A percentile compares a stretch with the other conserved stretches of the same genome.
phyloP scores from a whole-genome alignment of 306 rosid species.

The Dalbergia cochinchinensis region DNA sequence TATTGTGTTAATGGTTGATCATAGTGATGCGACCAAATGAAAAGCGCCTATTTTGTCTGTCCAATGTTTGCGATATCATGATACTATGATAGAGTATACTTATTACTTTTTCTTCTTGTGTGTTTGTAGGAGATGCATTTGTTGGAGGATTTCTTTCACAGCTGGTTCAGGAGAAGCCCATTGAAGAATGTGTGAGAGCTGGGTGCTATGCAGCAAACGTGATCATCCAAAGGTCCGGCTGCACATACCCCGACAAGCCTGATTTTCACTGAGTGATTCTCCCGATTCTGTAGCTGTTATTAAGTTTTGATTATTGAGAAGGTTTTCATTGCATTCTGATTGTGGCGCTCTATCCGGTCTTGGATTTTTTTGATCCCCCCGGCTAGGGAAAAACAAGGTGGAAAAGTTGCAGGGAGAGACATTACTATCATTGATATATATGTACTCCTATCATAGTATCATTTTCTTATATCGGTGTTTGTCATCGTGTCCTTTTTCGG shows the following conservation, averaged over 20 bases:
- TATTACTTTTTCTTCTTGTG: constrained; percentile 32
- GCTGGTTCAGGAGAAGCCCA: constrained; percentile 76
- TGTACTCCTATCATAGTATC: constrained; percentile 25
- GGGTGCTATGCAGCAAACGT: constrained; percentile 92
- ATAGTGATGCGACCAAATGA: constrained; percentile 24
- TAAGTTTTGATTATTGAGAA: constrained; percentile 43
- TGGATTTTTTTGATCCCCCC: constrained; percentile 30
- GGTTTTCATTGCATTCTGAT: constrained; percentile 26
- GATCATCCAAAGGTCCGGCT: constrained; percentile 91
- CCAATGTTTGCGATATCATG: constrained; percentile 11
- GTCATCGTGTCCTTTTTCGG: neutral
- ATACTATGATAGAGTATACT: neutral
- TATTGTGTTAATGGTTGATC: neutral
- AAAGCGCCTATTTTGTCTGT: constrained; percentile 3
- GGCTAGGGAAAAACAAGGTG: constrained; percentile 28
- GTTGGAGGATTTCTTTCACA: constrained; percentile 96
- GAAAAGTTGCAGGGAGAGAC: constrained; percentile 22
- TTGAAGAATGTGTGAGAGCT: constrained; percentile 82
- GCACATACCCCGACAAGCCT: constrained; percentile 96
- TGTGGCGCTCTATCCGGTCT: constrained; percentile 37
- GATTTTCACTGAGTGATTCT: constrained; percentile 59
- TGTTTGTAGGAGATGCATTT: constrained; percentile 88
- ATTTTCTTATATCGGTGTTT: constrained; percentile 26
- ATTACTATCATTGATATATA: neutral
- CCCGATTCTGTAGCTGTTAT: neutral